Evolutionary conservation across 202 grass and related monocot species (phyloP), one percentile per base, ranked within the genome.

Genomic region (Carex sylvatica): DNA sequence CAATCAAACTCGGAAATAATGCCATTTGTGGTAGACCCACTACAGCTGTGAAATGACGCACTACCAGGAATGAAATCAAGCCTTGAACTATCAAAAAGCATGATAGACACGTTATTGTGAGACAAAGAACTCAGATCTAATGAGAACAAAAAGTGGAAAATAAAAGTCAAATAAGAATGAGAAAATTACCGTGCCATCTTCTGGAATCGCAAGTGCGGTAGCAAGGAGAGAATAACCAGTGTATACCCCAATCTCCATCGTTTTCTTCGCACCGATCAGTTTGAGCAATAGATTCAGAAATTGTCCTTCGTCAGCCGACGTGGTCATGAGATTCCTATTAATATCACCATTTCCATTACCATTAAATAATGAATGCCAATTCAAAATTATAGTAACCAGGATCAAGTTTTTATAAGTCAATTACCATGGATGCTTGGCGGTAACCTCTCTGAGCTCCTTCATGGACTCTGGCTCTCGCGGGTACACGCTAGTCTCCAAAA

Each of bases 151-250:
- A 60, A 61, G 51, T 38, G n/a, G 64, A 59, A 61, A 71, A 59
- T 38, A 60, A 49, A 12, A 65, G 18, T 64, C 44, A 84, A 81
- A 61, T 19, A 35, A 58, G 26, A 82, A 62, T n/a, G 23, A 11
- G 59, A 70, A 5, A 69, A 83, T 52, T 49, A 96, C 88, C 60
- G 87, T 93, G 87, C 92, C 95, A 88, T 98, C 95, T 0, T 93
- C 95, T 15, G 95, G 95, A 59, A 98, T 74, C 11, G 96, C 96
- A 61, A 99, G 96, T 0, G 96, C 96, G 58, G 96, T 99, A 65
- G 96, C 96, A 82, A 99, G 96, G 58, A 98, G 92, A 52, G 96
- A 99, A 90, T 99, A 99, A 62, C 96, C 96, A 38, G 96, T 99
- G 82, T 92, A 99, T 30, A 99, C 96, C 72, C 96, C 96, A 87